A percentile compares a stretch with the other conserved stretches of the same genome.
phyloP scores from a whole-genome alignment of 1,139 yeast species.

The Protomyces pachydermus region DNA sequence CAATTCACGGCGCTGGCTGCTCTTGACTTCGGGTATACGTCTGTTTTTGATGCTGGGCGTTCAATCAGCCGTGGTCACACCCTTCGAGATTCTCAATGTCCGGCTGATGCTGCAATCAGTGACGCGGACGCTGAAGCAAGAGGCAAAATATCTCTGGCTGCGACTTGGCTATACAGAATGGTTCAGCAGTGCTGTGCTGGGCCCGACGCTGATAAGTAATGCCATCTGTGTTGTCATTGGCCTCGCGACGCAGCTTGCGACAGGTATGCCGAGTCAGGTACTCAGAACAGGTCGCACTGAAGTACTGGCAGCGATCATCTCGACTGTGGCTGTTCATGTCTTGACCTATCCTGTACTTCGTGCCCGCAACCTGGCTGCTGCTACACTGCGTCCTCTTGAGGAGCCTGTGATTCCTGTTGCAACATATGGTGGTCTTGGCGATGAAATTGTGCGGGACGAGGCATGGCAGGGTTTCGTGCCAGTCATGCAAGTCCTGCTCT shows the following conservation, averaged over 20 bases:
- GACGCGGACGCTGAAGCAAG: constrained; percentile 1
- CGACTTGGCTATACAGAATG: constrained; percentile 1
- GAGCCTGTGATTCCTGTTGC: constrained; percentile 1
- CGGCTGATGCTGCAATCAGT: background rate
- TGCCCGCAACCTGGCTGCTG: constrained; percentile 5
- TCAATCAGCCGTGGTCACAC: background rate
- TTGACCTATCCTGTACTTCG: constrained; percentile 4
- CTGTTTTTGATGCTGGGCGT: background rate
- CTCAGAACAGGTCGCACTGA: background rate
- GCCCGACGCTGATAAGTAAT: constrained; percentile 1
- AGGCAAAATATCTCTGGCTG: background rate
- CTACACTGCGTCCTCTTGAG: constrained; percentile 11
- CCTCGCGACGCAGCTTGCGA: background rate
- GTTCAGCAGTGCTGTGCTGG: background rate
- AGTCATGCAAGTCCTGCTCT: background rate
- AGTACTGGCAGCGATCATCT: background rate
- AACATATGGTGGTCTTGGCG: background rate
- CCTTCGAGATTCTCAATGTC: background rate
- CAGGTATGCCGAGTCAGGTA: background rate
- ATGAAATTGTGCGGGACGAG: constrained; percentile 9
- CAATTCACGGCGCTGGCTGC: background rate
- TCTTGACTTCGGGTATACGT: background rate
- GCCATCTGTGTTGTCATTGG: background rate
- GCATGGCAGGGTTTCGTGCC: constrained; percentile 11
- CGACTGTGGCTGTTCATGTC: background rate